Base-by-base conservation (phyloP, 2,329 filamentous ascomycete species). In the Alternaria arbusti region DNA sequence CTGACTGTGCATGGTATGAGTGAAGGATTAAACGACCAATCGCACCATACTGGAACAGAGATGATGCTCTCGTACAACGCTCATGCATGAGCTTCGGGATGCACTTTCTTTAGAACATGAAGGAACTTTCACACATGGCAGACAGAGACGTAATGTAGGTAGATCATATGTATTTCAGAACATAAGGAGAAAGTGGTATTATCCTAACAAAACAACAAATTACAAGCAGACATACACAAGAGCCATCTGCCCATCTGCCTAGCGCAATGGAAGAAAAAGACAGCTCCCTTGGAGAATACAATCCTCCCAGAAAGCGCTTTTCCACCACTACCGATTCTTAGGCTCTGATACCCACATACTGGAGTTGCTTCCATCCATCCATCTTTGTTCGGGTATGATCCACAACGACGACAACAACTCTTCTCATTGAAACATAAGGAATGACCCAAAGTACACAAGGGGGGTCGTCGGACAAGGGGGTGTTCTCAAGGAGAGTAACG, bases 121-220 rank as follows among this genome's bases (percentile, higher is more conserved):
- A 20, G 20, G 20, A 20, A 20, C 20, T 20, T 20, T 20, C 20
- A 20, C 20, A 20, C 20, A 20, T 20, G 20, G 8, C 22, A 54
- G 3, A 23, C 1, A 6, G 52, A 26, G 52, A 32, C 8, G 20
- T 6, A 10, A 25, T 36, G 3, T 17, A 40, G 20, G 30, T 52
- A 15, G 20, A 36, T 52, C 9, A 15, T 23, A 36, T 52, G 20
- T 52, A 52, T 36, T 36, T 52, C 20, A n/a, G 26, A 52, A 52
- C 49, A 30, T 52, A 63, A 66, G 40, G 58, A 63, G 63, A 64
- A 40, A 57, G 55, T 68, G 66, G 66, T 66, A 68, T 68, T 68
- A 68, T 68, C 60, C 66, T 66, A 62, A 58, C 56, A 63, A 44
- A 55, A 65, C 50, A 64, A 52, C 49, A 64, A 49, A 65, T 65